A percentile compares a stretch with the other conserved stretches of the same genome.
Conservation (phyloP, 805 yeast species). For the Candida broadrunensis region DNA sequence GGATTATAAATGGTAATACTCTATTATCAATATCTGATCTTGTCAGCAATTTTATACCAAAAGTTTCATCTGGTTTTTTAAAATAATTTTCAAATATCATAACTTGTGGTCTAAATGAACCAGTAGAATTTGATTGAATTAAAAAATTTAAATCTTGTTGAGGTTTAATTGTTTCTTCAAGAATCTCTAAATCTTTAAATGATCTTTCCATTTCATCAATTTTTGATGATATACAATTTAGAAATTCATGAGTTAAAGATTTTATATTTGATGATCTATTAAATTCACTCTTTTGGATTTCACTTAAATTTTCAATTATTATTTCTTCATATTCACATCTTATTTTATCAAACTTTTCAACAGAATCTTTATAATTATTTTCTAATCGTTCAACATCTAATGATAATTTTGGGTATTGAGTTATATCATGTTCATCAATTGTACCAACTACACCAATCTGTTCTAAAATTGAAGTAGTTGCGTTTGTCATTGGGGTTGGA, state of each 20-base stretch:
- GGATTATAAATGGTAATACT: conserved; percentile 67
- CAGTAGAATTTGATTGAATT: conserved; percentile 68
- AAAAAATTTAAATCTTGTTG: conserved; percentile 62
- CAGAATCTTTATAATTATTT: conserved; percentile 46
- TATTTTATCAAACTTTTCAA: conserved; percentile 57
- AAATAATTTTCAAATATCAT: conserved; percentile 77
- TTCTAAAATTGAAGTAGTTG: background rate
- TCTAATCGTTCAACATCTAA: conserved; percentile 62
- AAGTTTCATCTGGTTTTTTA: conserved; percentile 63
- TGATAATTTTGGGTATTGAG: conserved; percentile 48
- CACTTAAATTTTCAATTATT: conserved; percentile 66
- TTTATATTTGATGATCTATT: conserved; percentile 76
- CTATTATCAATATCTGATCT: conserved; percentile 70
- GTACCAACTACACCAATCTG: conserved; percentile 5
- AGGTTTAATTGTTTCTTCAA: conserved; percentile 73
- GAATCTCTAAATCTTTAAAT: conserved; percentile 58
- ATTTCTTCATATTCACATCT: conserved; percentile 75
- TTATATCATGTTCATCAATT: conserved; percentile 47
- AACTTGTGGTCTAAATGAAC: conserved; percentile 70
- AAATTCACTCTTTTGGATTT: conserved; percentile 79
- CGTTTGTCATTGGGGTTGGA: background rate
- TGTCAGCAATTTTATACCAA: conserved; percentile 75
- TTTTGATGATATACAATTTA: conserved; percentile 62
- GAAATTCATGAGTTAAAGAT: conserved; percentile 69
- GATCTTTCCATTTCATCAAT: conserved; percentile 55